Conservation (phyloP, 2,329 filamentous ascomycete genomes). For the Penicillium sp. region DNA sequence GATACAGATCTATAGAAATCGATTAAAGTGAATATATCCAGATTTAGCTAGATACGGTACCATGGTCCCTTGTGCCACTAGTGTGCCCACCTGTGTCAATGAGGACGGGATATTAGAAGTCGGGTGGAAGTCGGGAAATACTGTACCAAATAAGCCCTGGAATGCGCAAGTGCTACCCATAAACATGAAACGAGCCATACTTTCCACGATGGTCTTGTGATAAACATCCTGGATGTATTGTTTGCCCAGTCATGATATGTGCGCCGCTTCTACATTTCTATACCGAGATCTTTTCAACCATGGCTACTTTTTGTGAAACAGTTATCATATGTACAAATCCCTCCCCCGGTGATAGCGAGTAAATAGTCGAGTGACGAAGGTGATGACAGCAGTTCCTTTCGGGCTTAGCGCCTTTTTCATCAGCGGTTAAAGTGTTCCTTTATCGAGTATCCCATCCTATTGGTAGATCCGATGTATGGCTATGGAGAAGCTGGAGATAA, state of each 20-base stretch:
- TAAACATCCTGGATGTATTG: neutral
- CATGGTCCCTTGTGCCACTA: too few species aligned
- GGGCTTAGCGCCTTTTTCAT: neutral
- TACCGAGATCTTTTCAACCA: too few species aligned
- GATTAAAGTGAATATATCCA: too few species aligned
- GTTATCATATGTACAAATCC: neutral
- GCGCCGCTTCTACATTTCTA: neutral
- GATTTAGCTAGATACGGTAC: too few species aligned
- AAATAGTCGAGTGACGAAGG: neutral
- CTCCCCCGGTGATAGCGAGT: neutral
- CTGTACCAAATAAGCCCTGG: neutral
- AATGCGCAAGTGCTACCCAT: neutral
- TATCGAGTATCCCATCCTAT: neutral
- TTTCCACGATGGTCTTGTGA: neutral
- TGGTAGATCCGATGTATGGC: neutral
- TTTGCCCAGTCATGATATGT: neutral
- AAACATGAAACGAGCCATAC: neutral
- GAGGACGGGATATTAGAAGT: too few species aligned
- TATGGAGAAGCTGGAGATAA: neutral
- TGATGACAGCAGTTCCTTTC: neutral
- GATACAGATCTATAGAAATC: too few species aligned
- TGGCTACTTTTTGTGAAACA: neutral
- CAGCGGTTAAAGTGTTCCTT: neutral
- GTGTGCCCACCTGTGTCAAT: too few species aligned
- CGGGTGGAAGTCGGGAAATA: neutral